phyloP scores from a whole-genome alignment of 805 yeast species.

The Saturnispora hagleri region DNA sequence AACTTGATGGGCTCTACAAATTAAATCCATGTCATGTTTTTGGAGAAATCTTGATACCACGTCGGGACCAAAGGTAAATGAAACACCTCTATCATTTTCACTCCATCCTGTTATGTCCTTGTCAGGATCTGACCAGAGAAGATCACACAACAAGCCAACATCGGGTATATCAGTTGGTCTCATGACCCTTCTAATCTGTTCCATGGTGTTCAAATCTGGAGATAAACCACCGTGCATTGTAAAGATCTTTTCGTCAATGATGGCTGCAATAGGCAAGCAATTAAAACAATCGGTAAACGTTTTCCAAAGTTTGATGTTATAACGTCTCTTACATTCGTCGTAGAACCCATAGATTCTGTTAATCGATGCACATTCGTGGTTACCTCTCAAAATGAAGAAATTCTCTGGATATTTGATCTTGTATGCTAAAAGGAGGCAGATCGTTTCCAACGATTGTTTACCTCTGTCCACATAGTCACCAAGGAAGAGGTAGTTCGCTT shows the following conservation, averaged over 20 bases:
- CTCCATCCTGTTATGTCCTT: constrained; percentile 98
- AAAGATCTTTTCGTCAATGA: constrained; percentile 94
- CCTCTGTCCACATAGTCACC: constrained; percentile 99
- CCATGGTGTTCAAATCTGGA: constrained; percentile 96
- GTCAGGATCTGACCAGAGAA: constrained; percentile 98
- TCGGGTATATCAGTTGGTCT: constrained; percentile 99
- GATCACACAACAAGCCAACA: constrained; percentile 91
- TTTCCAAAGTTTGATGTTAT: constrained; percentile 97
- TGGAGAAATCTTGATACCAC: constrained; percentile 93
- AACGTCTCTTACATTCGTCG: constrained; percentile 97
- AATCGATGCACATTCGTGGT: constrained; percentile 97
- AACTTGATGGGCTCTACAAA: constrained; percentile 98
- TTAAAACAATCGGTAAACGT: constrained; percentile 97
- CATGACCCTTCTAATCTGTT: constrained; percentile 97
- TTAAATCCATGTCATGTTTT: constrained; percentile 95
- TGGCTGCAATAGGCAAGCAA: constrained; percentile 97
- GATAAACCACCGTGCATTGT: constrained; percentile 99
- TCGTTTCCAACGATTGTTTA: constrained; percentile 92
- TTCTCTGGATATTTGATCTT: constrained; percentile 98
- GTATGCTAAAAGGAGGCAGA: constrained; percentile 87
- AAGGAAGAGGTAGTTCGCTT: constrained; percentile 87
- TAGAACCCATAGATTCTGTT: constrained; percentile 97
- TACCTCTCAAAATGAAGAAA: constrained; percentile 93
- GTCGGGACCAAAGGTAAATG: constrained; percentile 99
- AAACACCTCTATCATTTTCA: constrained; percentile 97